Percentiles rank a stretch among this genome's conserved stretches.
Conservation (phyloP, 805 yeast genomes). For the Hermanozyma aechmeae region DNA sequence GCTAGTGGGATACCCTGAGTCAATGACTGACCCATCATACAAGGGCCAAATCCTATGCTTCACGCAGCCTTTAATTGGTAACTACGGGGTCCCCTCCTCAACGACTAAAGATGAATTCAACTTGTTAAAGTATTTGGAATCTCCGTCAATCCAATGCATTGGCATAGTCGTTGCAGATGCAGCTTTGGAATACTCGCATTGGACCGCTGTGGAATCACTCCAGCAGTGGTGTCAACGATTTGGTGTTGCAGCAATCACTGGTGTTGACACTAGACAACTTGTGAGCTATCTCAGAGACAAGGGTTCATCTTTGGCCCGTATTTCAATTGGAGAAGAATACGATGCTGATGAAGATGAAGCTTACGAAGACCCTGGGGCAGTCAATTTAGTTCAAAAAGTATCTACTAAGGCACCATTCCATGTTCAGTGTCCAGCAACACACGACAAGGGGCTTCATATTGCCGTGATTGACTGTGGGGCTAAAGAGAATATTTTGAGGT, state of each 20-base stretch:
- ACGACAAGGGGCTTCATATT: constrained; percentile 56
- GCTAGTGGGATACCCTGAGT: constrained; percentile 96
- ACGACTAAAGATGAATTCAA: constrained; percentile 74
- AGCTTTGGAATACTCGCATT: constrained; percentile 94
- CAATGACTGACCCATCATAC: constrained; percentile 98
- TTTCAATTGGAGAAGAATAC: constrained; percentile 83
- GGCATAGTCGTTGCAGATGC: constrained; percentile 96
- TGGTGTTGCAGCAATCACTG: constrained; percentile 90
- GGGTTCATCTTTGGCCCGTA: constrained; percentile 89
- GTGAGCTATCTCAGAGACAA: constrained; percentile 90
- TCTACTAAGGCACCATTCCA: constrained; percentile 95
- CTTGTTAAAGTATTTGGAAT: constrained; percentile 82
- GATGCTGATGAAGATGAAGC: constrained; percentile 90
- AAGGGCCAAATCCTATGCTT: constrained; percentile 94
- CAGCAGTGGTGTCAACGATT: constrained; percentile 95
- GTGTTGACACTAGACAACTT: constrained; percentile 93
- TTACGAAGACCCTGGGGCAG: constrained; percentile 80
- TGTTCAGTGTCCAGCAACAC: constrained; percentile 51
- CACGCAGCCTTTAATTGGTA: constrained; percentile 96
- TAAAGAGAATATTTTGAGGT: constrained; percentile 92
- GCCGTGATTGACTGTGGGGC: constrained; percentile 98
- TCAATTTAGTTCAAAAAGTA: constrained; percentile 86
- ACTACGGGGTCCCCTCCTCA: constrained; percentile 94
- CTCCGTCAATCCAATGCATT: constrained; percentile 84
- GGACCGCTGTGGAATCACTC: constrained; percentile 97